A percentile compares a stretch with the other conserved stretches of the same genome.
phyloP scores from a whole-genome alignment of 2,329 filamentous ascomycete species.

The Curvularia eragrostidis region DNA sequence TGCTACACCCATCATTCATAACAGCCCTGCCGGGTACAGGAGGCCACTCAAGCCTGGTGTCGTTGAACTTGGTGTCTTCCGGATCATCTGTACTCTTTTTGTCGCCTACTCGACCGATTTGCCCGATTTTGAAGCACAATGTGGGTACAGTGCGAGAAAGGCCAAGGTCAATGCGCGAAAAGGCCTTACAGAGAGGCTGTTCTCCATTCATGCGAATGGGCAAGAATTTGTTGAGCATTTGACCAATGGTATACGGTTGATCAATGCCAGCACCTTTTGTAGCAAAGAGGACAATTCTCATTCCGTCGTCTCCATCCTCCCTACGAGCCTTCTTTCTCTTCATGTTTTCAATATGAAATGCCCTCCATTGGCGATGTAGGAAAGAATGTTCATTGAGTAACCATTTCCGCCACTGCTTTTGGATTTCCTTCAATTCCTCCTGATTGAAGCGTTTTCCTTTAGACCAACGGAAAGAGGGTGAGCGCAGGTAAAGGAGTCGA shows the following conservation, averaged over 20 bases:
- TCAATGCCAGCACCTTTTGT: conserved; percentile 41
- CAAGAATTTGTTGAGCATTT: conserved; percentile 52
- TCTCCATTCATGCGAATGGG: conserved; percentile 45
- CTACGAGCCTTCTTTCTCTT: conserved; percentile 42
- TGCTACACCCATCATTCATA: conserved; percentile 65
- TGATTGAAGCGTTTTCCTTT: conserved; percentile 19
- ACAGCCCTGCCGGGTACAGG: conserved; percentile 23
- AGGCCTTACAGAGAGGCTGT: conserved; percentile 52
- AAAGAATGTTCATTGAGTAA: conserved; percentile 46
- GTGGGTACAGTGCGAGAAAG: conserved; percentile 52
- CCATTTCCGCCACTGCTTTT: conserved; percentile 45
- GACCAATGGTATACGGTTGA: conserved; percentile 21
- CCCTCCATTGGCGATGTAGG: conserved; percentile 52
- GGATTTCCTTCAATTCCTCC: conserved; percentile 24
- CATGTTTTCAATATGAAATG: conserved; percentile 48
- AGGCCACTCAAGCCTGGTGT: conserved; percentile 38
- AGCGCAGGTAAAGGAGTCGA: conserved; percentile 52
- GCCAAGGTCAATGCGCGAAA: conserved; percentile 52
- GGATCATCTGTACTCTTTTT: conserved; percentile 38
- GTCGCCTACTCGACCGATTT: conserved; percentile 46
- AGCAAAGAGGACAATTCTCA: conserved; percentile 48
- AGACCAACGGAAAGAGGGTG: conserved; percentile 38
- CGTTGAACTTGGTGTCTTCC: conserved; percentile 49
- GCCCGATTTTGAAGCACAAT: conserved; percentile 45
- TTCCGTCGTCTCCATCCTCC: conserved; percentile 21